Base-by-base conservation (phyloP, 2,329 filamentous ascomycete genomes). In the Alternaria burnsii region DNA sequence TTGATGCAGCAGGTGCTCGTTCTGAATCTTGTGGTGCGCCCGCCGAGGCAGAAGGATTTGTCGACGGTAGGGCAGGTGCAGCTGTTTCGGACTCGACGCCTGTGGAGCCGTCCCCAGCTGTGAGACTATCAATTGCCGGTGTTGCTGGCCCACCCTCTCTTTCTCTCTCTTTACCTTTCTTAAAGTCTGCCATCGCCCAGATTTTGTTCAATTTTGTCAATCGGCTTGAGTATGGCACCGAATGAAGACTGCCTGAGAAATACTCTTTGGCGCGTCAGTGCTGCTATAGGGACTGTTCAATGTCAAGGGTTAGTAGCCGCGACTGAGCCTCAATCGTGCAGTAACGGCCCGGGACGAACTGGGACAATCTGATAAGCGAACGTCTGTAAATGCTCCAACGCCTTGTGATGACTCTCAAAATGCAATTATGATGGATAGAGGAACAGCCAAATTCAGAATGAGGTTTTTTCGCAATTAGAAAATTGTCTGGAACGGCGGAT, bases 121-220 rank as follows among this genome's bases (percentile, higher is more conserved):
- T 30, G 12, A 26, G 1, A 22, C 12, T 20, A 32, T 52, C 8
- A 3, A n/a, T 14, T 52, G 20, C 6, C 44, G 47, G 22, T 8
- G 48, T 26, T 47, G 26, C 20, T 58, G 47, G n/a, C 28, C 58
- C 48, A 28, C 2, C 14, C 22, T n/a, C 34, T 18, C n/a, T 20
- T 8, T 40, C 42, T 42, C 32, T 58, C 34, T 58, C 58, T 53
- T 61, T 58, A 1, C 54, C 58, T 34, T 53, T 58, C 46, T 20
- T 42, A 36, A 43, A 16, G 20, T n/a, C 14, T 20, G 54, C 50
- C 58, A 61, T 61, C 6, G 12, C 38, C 9, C 12, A 20, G 3
- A 16, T 22, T 36, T 1, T 30, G n/a, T 41, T 4, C 12, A 11
- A n/a, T 24, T 26, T 7, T 38, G 11, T 28, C n/a, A 38, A 16